phyloP scores from a whole-genome alignment of 176 grass and related monocot genomes.

The Guadua angustifolia region DNA sequence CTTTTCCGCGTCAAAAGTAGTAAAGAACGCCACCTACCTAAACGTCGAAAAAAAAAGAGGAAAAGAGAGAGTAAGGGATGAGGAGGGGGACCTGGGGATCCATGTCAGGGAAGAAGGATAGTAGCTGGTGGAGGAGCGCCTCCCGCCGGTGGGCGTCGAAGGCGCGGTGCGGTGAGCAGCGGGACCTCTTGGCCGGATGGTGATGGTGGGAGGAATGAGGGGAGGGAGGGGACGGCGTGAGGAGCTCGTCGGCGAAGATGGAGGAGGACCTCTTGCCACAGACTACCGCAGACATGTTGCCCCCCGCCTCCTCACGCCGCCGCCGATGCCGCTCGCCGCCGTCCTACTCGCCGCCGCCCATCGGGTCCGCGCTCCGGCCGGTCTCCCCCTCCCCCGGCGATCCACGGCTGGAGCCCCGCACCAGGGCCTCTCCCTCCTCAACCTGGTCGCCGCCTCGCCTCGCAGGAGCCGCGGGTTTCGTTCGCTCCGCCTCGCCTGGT shows the following conservation, averaged over 20 bases:
- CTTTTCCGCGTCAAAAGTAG: conserved; percentile 1
- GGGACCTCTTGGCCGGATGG: conserved; percentile 48
- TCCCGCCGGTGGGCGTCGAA: conserved; percentile 38
- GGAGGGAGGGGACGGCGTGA: conserved; percentile 61
- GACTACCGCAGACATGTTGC: conserved; percentile 98
- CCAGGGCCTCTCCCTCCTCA: background rate
- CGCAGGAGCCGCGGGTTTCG: background rate
- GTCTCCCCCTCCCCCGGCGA: background rate
- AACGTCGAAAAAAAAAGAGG: background rate
- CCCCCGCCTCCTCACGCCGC: conserved; percentile 46
- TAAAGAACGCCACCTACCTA: background rate
- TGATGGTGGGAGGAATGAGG: conserved; percentile 35
- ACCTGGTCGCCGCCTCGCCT: background rate
- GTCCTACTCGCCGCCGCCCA: conserved; percentile 49
- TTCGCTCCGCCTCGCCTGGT: background rate
- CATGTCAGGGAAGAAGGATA: conserved; percentile 62
- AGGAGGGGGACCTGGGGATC: conserved; percentile 58
- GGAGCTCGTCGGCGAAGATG: conserved; percentile 91
- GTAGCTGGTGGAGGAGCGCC: conserved; percentile 50
- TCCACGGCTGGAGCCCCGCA: background rate
- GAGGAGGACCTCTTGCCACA: conserved; percentile 99
- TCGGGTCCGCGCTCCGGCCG: conserved; percentile 2
- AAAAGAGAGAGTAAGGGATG: background rate
- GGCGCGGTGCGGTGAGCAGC: conserved; percentile 52
- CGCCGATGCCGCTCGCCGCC: no score